Evolutionary conservation across 805 yeast genomes (phyloP).

Genomic region (Komagataella pastoris): DNA sequence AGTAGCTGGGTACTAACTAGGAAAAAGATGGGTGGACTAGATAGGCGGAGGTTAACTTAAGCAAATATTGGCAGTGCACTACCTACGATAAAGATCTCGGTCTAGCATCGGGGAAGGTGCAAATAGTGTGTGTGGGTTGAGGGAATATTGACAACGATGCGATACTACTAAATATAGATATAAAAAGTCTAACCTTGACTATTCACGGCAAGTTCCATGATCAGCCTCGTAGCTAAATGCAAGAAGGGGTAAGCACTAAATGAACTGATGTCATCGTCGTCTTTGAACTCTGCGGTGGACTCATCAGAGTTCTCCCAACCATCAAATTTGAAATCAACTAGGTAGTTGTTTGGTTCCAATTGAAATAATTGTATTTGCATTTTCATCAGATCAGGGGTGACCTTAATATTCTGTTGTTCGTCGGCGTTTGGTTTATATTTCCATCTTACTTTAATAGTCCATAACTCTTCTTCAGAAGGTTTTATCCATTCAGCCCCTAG

Average conservation of each 20-base stretch:
- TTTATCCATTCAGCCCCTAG: conserved; percentile 96
- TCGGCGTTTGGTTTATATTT: conserved; percentile 29
- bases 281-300: conserved; percentile 9
- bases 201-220: conserved; percentile 95
- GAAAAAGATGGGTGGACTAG: background rate
- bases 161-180: background rate
- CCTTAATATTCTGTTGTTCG: conserved; percentile 8
- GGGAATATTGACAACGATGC: background rate
- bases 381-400: conserved; percentile 72
- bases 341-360: conserved; percentile 87
- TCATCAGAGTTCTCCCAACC: conserved; percentile 68
- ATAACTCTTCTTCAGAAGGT: conserved; percentile 86
- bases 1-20: background rate
- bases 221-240: conserved; percentile 81
- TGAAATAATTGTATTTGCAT: conserved; percentile 96
- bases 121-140: too few species aligned
- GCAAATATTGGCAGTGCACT: background rate
- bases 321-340: conserved; percentile 95
- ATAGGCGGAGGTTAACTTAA: background rate
- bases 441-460: conserved; percentile 97
- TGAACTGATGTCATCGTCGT: conserved; percentile 70
- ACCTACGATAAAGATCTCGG: background rate
- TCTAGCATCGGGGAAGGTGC: too few species aligned
- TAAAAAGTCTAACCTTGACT: conserved; percentile 35
- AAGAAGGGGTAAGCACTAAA: conserved; percentile 92